A percentile compares a stretch with the other conserved stretches of the same genome.
These are phyloP conservation scores for Nakazawaea peltata DNA, from an alignment of 805 yeast species.

Conservation along the genomic window DNA sequence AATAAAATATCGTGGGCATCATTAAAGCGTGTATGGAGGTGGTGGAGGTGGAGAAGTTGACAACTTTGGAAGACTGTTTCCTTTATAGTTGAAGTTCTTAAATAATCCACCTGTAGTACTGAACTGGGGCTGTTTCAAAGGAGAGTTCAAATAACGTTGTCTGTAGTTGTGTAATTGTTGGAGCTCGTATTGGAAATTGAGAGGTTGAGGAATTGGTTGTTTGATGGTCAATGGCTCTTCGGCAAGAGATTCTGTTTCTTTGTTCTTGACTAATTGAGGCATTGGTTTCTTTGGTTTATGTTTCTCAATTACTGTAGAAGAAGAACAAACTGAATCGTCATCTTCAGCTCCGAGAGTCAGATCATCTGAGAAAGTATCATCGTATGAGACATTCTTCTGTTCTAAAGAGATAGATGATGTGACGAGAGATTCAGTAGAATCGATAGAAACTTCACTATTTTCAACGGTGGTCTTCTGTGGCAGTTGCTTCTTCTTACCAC, in stretches of 20 bases:
- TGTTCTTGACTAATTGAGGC: too few species aligned
- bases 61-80: neutral
- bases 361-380: neutral
- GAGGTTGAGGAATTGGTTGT: constrained; percentile 8
- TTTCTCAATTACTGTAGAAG: neutral
- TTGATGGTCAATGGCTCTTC: too few species aligned
- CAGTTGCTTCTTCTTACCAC: too few species aligned
- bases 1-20: too few species aligned
- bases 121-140: constrained; percentile 7
- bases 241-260: too few species aligned
- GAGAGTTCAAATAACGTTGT: constrained; percentile 9
- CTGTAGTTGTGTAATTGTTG: constrained; percentile 8
- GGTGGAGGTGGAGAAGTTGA: constrained; percentile 6
- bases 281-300: too few species aligned
- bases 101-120: neutral
- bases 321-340: too few species aligned
- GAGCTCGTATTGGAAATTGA: constrained; percentile 3
- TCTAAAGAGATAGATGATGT: too few species aligned
- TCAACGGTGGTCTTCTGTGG: too few species aligned
- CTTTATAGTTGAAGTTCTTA: constrained; percentile 3
- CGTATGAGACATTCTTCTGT: too few species aligned
- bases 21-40: constrained; percentile 2
- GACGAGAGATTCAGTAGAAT: too few species aligned
- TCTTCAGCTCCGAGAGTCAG: neutral
- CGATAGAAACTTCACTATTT: too few species aligned